These are phyloP conservation scores for Scheffersomyces lignosus DNA, from an alignment of 805 yeast genomes.

Conservation along the genomic window DNA sequence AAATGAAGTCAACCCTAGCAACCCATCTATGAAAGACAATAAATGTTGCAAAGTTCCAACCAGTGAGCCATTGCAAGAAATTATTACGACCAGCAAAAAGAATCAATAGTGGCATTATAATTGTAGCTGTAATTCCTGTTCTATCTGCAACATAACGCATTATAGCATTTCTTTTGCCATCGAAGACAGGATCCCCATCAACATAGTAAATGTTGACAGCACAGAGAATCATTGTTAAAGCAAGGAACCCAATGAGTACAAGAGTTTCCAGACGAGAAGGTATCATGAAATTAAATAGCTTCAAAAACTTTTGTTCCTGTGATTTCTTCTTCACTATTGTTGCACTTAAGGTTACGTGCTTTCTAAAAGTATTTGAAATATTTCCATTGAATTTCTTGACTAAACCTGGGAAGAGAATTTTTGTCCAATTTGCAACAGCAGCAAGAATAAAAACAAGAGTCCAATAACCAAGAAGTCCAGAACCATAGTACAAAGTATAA, in stretches of 20 bases:
- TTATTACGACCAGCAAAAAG: slow-evolving; percentile 67
- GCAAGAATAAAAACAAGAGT: slow-evolving; percentile 42
- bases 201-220: slow-evolving; percentile 22
- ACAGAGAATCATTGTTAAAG: slow-evolving; percentile 26
- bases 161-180: slow-evolving; percentile 30
- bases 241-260: slow-evolving; percentile 26
- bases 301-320: slow-evolving; percentile 18
- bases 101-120: slow-evolving; percentile 52
- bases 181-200: slow-evolving; percentile 37
- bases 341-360: slow-evolving; percentile 40
- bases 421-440: slow-evolving; percentile 42
- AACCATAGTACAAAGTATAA: slow-evolving; percentile 10
- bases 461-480: slow-evolving; percentile 52
- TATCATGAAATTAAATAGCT: slow-evolving; percentile 24
- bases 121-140: slow-evolving; percentile 42
- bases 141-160: slow-evolving; percentile 43
- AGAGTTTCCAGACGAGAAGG: slow-evolving; percentile 7
- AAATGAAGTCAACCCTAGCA: slow-evolving; percentile 31
- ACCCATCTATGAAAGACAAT: slow-evolving; percentile 45
- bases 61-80: slow-evolving; percentile 55
- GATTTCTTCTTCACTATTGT: slow-evolving; percentile 23
- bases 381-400: slow-evolving; percentile 27
- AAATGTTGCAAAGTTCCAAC: slow-evolving; percentile 51
- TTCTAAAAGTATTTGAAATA: slow-evolving; percentile 21
- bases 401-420: slow-evolving; percentile 37